Evolutionary conservation across 768 basidiomycete species (phyloP).

Genomic region (Boletus tylopilopsis): DNA sequence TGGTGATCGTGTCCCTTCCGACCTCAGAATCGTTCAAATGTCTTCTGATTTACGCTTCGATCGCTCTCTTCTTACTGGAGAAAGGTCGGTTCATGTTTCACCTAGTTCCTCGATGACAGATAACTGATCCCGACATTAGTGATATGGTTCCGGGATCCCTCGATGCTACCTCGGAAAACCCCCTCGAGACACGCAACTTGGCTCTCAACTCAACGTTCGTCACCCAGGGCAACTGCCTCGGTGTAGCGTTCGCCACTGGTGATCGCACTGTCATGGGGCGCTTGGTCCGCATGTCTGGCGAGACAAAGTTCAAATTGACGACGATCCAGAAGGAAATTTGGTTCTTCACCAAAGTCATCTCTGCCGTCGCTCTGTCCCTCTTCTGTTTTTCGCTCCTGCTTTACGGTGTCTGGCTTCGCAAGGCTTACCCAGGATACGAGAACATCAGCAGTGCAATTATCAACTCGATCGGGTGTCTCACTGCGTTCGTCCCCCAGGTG

Average conservation of each 20-base stretch:
- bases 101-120: neutral
- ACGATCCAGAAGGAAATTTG: constrained; percentile 46
- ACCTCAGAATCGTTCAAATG: constrained; percentile 50
- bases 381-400: constrained; percentile 41
- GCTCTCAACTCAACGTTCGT: constrained; percentile 46
- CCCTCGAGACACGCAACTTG: constrained; percentile 45
- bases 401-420: constrained; percentile 42
- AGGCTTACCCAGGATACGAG: constrained; percentile 31
- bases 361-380: constrained; percentile 35
- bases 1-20: constrained; percentile 58
- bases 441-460: constrained; percentile 34
- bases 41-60: constrained; percentile 52
- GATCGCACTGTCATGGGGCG: constrained; percentile 49
- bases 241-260: constrained; percentile 41
- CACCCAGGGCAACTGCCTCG: constrained; percentile 39
- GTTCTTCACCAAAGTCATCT: constrained; percentile 54
- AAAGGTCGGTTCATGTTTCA: constrained; percentile 28
- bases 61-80: constrained; percentile 51
- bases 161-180: constrained; percentile 47
- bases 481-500: constrained; percentile 41
- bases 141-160: constrained; percentile 44
- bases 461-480: constrained; percentile 38
- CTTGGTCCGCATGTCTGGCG: constrained; percentile 50
- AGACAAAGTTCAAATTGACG: constrained; percentile 43
- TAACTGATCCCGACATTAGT: constrained; percentile 15